phyloP scores from a whole-genome alignment of 148 eudicot genomes.

The Diospyros lotus region DNA sequence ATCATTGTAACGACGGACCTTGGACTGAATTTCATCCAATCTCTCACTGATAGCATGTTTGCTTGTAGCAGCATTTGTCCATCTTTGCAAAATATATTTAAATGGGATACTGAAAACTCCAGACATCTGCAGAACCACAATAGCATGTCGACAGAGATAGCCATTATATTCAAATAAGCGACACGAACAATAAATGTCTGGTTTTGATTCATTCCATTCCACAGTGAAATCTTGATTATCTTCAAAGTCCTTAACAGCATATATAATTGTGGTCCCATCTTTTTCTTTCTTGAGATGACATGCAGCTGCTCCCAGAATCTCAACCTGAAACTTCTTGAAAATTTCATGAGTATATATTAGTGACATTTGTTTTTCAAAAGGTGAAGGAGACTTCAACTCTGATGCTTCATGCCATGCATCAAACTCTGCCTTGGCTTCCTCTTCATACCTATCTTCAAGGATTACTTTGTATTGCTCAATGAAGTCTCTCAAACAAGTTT shows the following conservation, averaged over 20 bases:
- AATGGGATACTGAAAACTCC: constrained; percentile 59
- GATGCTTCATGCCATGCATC: constrained; percentile 73
- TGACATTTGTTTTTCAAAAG: constrained; percentile 61
- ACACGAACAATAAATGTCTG: constrained; percentile 57
- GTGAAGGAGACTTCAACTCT: constrained; percentile 64
- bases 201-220: constrained; percentile 50
- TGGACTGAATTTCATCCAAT: constrained; percentile 47
- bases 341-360: constrained; percentile 56
- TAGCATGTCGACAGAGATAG: constrained; percentile 59
- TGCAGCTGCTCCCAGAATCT: constrained; percentile 70
- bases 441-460: constrained; percentile 49
- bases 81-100: constrained; percentile 59
- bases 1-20: constrained; percentile 59
- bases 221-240: constrained; percentile 46
- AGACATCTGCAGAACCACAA: constrained; percentile 69
- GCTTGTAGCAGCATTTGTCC: constrained; percentile 65
- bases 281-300: constrained; percentile 66
- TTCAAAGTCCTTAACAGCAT: constrained; percentile 58
- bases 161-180: constrained; percentile 59
- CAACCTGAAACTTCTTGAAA: constrained; percentile 55
- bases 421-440: constrained; percentile 63
- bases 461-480: constrained; percentile 43
- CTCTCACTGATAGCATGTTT: constrained; percentile 45
- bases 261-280: constrained; percentile 34
- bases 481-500: constrained; percentile 46